Evolutionary conservation across 495 filamentous ascomycete genomes (phyloP).

Genomic region (Echria macrotheca): DNA sequence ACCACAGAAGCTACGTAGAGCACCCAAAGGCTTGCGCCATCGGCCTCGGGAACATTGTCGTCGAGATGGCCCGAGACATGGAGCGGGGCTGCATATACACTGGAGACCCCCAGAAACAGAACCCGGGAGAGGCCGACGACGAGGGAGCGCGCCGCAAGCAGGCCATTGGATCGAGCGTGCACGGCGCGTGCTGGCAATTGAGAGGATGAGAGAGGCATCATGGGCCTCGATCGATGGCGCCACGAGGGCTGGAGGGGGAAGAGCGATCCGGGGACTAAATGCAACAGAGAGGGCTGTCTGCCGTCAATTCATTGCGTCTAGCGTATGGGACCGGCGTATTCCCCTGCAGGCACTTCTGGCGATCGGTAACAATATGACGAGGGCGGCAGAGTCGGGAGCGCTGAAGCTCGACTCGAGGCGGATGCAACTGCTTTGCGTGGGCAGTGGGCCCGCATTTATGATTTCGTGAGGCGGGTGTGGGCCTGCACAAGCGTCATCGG

Average conservation of each 20-base stretch:
- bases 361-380: not conserved
- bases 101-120: constrained; percentile 33
- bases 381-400: not conserved
- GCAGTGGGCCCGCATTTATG: constrained; percentile 4
- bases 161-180: constrained; percentile 23
- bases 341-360: no score
- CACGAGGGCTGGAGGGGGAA: constrained; percentile 1
- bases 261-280: not conserved
- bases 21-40: constrained; percentile 39
- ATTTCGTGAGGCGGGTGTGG: constrained; percentile 1
- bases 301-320: constrained; percentile 12
- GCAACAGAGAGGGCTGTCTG: not conserved
- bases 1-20: constrained; percentile 40
- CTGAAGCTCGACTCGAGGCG: not conserved
- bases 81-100: constrained; percentile 30
- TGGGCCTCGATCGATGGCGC: constrained; percentile 3
- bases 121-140: constrained; percentile 36
- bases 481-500: constrained; percentile 2
- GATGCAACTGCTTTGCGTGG: not conserved
- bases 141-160: constrained; percentile 32
- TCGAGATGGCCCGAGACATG: constrained; percentile 18
- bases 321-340: no score
- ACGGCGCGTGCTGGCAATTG: constrained; percentile 8
- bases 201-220: constrained; percentile 7
- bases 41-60: constrained; percentile 32